A percentile compares a stretch with the other conserved stretches of the same genome.
phyloP scores from a whole-genome alignment of 306 rosid species.

The Lotus japonicus region DNA sequence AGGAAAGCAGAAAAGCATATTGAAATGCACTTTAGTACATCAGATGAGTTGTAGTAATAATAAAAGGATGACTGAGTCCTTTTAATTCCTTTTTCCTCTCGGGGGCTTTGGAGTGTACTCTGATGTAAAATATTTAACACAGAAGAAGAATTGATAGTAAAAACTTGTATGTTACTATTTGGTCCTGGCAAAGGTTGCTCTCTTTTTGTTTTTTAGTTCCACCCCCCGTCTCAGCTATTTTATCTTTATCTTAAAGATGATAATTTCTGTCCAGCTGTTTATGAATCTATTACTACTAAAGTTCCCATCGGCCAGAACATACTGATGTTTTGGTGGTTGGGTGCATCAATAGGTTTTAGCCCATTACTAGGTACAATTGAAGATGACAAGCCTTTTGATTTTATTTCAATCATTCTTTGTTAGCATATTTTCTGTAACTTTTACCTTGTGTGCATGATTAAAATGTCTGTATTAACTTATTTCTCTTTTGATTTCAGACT shows the following conservation, averaged over 20 bases:
- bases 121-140: not conserved
- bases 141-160: not conserved
- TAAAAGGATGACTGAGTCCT: not conserved
- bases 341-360: not conserved
- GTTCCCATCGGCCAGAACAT: not conserved
- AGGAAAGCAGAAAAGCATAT: not conserved
- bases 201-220: not conserved
- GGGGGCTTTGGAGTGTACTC: not conserved
- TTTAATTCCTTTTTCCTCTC: not conserved
- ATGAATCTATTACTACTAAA: not conserved
- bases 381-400: slow-evolving; percentile 5
- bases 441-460: not conserved
- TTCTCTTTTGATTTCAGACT: slow-evolving; percentile 54
- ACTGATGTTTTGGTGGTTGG: not conserved
- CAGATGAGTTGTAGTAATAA: not conserved
- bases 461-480: slow-evolving; percentile 14
- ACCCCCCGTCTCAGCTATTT: not conserved
- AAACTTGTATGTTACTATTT: not conserved
- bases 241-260: slow-evolving; percentile 8
- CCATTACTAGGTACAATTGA: not conserved
- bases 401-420: not conserved
- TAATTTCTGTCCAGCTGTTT: slow-evolving; percentile 5
- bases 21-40: not conserved
- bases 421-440: not conserved
- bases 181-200: not conserved